Percentiles rank a stretch among this genome's conserved stretches.
These are phyloP conservation scores for Thuja plicata DNA, from an alignment of 83 land plant genomes.

Conservation along the genomic window DNA sequence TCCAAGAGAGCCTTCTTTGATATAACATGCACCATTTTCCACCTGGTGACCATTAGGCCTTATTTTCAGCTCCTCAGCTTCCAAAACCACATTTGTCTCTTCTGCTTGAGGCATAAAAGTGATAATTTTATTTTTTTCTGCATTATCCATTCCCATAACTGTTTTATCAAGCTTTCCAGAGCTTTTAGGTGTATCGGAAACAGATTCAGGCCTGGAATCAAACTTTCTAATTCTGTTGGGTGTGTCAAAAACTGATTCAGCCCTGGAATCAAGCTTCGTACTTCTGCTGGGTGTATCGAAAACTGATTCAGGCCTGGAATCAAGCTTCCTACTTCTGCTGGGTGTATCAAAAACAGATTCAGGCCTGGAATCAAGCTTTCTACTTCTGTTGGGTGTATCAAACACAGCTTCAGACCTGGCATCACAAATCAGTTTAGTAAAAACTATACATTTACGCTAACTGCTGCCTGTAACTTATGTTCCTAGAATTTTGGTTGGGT, in stretches of 20 bases:
- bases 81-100: not conserved
- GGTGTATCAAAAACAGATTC: not conserved
- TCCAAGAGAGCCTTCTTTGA: not conserved
- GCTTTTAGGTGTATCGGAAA: not conserved
- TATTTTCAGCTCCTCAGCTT: not conserved
- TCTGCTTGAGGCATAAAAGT: not conserved
- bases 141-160: not conserved
- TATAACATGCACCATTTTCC: not conserved
- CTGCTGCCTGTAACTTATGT: not conserved
- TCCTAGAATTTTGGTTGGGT: not conserved
- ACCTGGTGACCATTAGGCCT: not conserved
- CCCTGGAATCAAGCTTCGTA: too few species aligned
- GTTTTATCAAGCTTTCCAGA: not conserved
- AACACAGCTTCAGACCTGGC: conserved; percentile 9
- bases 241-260: too few species aligned
- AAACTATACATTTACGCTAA: not conserved
- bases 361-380: not conserved
- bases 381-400: too few species aligned
- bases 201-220: too few species aligned
- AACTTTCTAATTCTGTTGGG: too few species aligned
- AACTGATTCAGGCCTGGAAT: not conserved
- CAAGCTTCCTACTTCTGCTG: too few species aligned
- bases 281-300: too few species aligned
- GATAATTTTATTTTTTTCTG: not conserved
- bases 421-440: not conserved